Percentiles rank a stretch among this genome's conserved stretches.
Conservation (phyloP, 169 alveolate species). For the Plasmodium cynomolgi region DNA sequence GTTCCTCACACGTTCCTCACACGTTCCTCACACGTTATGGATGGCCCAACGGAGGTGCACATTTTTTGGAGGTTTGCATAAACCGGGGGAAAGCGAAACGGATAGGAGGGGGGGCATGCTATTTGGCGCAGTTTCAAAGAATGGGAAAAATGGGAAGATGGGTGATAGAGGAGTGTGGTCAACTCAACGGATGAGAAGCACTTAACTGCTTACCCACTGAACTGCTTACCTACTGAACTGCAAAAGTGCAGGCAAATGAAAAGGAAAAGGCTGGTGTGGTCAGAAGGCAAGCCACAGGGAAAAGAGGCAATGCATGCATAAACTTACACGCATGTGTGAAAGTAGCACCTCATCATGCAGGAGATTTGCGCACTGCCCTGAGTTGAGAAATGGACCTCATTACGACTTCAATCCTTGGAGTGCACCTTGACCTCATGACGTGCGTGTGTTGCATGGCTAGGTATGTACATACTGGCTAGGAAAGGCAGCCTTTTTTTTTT, state of each 20-base stretch:
- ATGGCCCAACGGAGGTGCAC: background rate
- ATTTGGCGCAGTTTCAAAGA: background rate
- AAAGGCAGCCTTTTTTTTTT: too few species aligned
- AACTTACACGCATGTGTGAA: background rate
- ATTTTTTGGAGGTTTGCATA: background rate
- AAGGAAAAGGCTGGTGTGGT: background rate
- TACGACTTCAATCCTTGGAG: background rate
- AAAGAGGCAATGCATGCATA: background rate
- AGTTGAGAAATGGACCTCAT: background rate
- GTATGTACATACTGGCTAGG: background rate
- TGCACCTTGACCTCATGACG: background rate
- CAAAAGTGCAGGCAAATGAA: background rate
- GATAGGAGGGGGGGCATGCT: background rate
- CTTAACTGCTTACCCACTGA: background rate
- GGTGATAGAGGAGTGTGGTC: background rate
- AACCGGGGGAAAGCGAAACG: background rate
- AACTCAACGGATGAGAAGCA: background rate
- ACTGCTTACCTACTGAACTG: background rate
- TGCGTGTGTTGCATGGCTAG: background rate
- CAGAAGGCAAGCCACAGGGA: background rate
- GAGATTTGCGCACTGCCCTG: background rate
- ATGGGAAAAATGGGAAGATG: background rate
- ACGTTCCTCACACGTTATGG: background rate
- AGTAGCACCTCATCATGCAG: background rate
- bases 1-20: background rate